A percentile compares a stretch with the other conserved stretches of the same genome.
phyloP scores from a whole-genome alignment of 139 green algal species.

The Chlamydomonas incerta region DNA sequence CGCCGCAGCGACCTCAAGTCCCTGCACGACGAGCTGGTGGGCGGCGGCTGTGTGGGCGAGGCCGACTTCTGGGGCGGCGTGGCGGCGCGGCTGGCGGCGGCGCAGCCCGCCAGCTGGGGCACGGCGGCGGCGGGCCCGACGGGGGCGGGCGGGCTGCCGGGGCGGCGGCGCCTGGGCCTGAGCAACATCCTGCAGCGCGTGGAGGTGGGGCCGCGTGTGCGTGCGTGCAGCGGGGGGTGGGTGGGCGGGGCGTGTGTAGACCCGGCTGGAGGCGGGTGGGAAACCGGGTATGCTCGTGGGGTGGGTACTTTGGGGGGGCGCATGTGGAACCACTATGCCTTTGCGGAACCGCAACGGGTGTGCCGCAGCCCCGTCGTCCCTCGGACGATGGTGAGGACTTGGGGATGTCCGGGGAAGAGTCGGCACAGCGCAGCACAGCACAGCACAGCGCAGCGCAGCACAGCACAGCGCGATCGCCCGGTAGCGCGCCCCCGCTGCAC shows the following conservation, averaged over 20 bases:
- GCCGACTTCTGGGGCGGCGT: slow-evolving; percentile 25
- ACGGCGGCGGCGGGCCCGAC: background rate
- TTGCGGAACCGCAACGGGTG: no score
- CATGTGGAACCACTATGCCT: no score
- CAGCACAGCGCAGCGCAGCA: no score
- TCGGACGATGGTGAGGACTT: no score
- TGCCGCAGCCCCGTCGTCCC: no score
- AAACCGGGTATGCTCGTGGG: no score
- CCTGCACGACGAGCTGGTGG: slow-evolving; percentile 27
- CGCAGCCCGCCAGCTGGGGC: background rate
- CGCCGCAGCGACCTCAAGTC: slow-evolving; percentile 21
- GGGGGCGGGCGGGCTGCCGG: background rate
- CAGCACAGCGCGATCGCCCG: no score
- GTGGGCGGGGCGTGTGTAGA: background rate
- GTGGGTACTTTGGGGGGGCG: no score
- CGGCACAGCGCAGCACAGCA: no score
- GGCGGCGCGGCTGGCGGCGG: slow-evolving; percentile 1
- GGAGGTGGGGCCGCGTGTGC: background rate
- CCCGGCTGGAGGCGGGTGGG: no score
- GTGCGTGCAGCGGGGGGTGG: background rate
- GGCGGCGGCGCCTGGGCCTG: slow-evolving; percentile 5
- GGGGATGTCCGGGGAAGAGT: no score
- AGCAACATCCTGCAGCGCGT: slow-evolving; percentile 33
- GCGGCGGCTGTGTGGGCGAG: background rate
- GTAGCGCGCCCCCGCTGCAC: no score